Percentiles rank a stretch among this genome's conserved stretches.
Evolutionary conservation across 208 protist species (phyloP).

Genomic region (Tritrichomonas foetus): DNA sequence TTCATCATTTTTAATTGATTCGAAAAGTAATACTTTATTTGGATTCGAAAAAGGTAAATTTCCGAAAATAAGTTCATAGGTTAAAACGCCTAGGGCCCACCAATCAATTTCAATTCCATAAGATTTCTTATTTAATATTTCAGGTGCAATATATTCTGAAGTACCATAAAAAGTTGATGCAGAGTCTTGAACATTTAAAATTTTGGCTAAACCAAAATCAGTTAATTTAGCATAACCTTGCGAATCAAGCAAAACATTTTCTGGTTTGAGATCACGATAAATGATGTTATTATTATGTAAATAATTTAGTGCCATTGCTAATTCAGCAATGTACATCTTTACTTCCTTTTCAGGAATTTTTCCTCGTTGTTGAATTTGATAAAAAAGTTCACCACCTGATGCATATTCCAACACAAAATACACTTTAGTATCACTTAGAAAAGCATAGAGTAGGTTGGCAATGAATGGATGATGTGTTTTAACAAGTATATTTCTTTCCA

Average conservation of each 20-base stretch:
- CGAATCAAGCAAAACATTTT: slow-evolving; percentile 64
- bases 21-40: background rate
- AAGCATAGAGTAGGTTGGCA: slow-evolving; percentile 61
- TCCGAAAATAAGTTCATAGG: background rate
- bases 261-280: slow-evolving; percentile 63
- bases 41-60: background rate
- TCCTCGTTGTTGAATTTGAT: slow-evolving; percentile 58
- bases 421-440: slow-evolving; percentile 61
- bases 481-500: slow-evolving; percentile 62
- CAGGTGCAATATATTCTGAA: slow-evolving; percentile 61
- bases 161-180: slow-evolving; percentile 68
- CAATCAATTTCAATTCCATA: background rate
- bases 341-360: slow-evolving; percentile 54
- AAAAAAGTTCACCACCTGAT: slow-evolving; percentile 68
- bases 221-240: slow-evolving; percentile 52
- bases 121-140: background rate
- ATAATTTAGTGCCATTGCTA: slow-evolving; percentile 59
- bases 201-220: slow-evolving; percentile 68
- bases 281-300: slow-evolving; percentile 61
- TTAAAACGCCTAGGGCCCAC: background rate
- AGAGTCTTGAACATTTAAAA: slow-evolving; percentile 40
- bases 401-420: slow-evolving; percentile 64
- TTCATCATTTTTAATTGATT: background rate
- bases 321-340: slow-evolving; percentile 62
- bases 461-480: slow-evolving; percentile 61